Base-by-base conservation (phyloP, 2,329 filamentous ascomycete genomes). In the Spiromastix sp. region DNA sequence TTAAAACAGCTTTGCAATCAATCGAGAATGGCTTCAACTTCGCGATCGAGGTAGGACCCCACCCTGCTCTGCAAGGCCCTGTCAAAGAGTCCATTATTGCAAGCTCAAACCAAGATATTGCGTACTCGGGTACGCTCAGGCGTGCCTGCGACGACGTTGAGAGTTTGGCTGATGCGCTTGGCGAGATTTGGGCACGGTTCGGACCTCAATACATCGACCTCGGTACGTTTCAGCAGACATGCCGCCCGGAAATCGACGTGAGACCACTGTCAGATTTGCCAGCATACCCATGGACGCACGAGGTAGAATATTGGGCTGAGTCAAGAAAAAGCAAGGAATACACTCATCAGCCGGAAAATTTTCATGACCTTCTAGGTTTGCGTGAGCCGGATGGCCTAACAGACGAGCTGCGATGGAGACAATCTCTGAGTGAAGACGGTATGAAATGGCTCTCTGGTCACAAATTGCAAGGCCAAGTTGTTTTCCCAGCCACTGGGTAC, bases 181-280 rank as follows among this genome's bases (percentile, higher is more conserved):
- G 34, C 30, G 46, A 45, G 28, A 17, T 46, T 3, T 44, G 30
- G 44, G 17, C 19, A 8, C 29, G 34, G 6, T 16, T 44, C 19
- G 41, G 37, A 19, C 9, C 41, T 10, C 32, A 38, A 2, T 42
- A 36, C 5, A 42, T 45, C 12, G 43, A 40, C 19, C 36, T 43
- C 21, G 17, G 24, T 15, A 58, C 50, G 66, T 53, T 19, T 57
- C 68, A 2, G 68, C 64, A 3, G 72, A n/a, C 21, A 24, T 24
- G 7, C 7, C 21, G 21, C 7, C 21, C 57, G 0, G 42, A 77
- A 0, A 50, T 76, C 0, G 41, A 78, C 0, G 77, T 77, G 47
- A 9, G 17, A 6, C 6, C 31, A 30, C 4, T 54, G 2, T 22
- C 51, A 5, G 48, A 50, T 31, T 34, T 57, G 9, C 52, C 54